Evolutionary conservation across 1,139 yeast genomes (phyloP).

Genomic region (Blastobotrys aristatus): DNA sequence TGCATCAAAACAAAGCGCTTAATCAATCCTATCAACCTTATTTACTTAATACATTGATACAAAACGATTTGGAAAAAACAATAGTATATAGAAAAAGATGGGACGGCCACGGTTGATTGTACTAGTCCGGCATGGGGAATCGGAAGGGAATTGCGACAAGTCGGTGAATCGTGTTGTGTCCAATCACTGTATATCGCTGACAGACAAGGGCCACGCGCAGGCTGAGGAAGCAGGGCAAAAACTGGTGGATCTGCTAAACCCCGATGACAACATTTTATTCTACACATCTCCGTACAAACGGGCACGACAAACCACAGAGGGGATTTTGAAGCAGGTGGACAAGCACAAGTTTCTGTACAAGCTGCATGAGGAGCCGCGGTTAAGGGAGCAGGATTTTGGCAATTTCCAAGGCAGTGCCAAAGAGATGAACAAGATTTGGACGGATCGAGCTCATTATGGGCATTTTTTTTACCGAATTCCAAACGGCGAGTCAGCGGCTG

Average conservation of each 20-base stretch:
- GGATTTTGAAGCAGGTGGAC: slow-evolving; percentile 56
- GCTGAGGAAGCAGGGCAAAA: slow-evolving; percentile 65
- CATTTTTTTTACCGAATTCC: slow-evolving; percentile 90
- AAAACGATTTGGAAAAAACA: no score
- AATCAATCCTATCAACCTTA: no score
- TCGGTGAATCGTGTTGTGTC: slow-evolving; percentile 69
- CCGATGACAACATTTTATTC: slow-evolving; percentile 51
- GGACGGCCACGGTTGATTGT: slow-evolving; percentile 58
- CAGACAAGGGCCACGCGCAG: slow-evolving; percentile 55
- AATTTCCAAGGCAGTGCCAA: slow-evolving; percentile 72
- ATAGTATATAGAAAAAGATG: no score
- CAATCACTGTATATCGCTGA: slow-evolving; percentile 71
- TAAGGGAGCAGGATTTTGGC: slow-evolving; percentile 93
- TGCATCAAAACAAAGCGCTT: no score
- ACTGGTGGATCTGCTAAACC: slow-evolving; percentile 47
- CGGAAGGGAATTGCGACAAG: slow-evolving; percentile 83
- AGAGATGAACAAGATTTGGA: slow-evolving; percentile 75
- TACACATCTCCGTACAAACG: slow-evolving; percentile 81
- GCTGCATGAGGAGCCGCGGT: slow-evolving; percentile 77
- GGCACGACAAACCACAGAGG: slow-evolving; percentile 75
- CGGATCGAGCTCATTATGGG: slow-evolving; percentile 81
- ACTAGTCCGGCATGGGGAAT: slow-evolving; percentile 84
- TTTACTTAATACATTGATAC: no score
- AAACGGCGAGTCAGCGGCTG: slow-evolving; percentile 93
- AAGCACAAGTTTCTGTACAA: slow-evolving; percentile 41